These are phyloP conservation scores for Tulasnella sp. DNA, from an alignment of 768 basidiomycete species.

Conservation along the genomic window DNA sequence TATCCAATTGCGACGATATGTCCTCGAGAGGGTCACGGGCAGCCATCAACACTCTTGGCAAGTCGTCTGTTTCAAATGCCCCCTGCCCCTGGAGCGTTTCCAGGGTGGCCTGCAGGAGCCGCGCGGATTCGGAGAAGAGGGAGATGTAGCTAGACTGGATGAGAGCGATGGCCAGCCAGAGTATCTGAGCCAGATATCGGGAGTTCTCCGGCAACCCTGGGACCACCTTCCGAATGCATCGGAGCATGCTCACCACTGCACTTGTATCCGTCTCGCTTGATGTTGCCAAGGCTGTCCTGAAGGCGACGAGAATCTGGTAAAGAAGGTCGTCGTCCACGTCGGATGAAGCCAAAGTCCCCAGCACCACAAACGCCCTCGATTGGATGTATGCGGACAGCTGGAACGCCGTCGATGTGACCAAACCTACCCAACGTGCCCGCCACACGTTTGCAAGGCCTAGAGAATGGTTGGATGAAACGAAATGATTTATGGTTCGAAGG, in stretches of 20 bases:
- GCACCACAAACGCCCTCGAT: constrained; percentile 69
- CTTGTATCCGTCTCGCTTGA: constrained; percentile 45
- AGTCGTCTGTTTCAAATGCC: constrained; percentile 38
- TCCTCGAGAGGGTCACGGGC: constrained; percentile 54
- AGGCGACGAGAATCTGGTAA: constrained; percentile 85
- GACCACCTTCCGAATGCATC: constrained; percentile 68
- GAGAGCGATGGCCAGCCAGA: constrained; percentile 81
- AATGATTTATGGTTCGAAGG: background rate
- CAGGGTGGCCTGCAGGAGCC: constrained; percentile 51
- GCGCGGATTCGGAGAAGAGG: constrained; percentile 52
- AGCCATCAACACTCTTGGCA: constrained; percentile 37
- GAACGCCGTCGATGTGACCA: constrained; percentile 80
- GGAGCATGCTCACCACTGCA: constrained; percentile 75
- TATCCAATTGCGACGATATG: constrained; percentile 57
- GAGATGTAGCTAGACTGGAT: constrained; percentile 62
- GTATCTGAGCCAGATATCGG: constrained; percentile 58
- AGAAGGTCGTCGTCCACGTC: constrained; percentile 88
- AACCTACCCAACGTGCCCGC: constrained; percentile 87
- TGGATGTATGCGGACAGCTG: constrained; percentile 83
- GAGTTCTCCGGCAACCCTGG: constrained; percentile 56
- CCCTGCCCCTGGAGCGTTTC: constrained; percentile 51
- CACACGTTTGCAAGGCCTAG: constrained; percentile 72
- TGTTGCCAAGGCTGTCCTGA: constrained; percentile 48
- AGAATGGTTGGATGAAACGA: constrained; percentile 9
- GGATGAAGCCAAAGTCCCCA: constrained; percentile 67